phyloP scores from a whole-genome alignment of 192 early-diverging fungal species.

The Gigaspora rosea region DNA sequence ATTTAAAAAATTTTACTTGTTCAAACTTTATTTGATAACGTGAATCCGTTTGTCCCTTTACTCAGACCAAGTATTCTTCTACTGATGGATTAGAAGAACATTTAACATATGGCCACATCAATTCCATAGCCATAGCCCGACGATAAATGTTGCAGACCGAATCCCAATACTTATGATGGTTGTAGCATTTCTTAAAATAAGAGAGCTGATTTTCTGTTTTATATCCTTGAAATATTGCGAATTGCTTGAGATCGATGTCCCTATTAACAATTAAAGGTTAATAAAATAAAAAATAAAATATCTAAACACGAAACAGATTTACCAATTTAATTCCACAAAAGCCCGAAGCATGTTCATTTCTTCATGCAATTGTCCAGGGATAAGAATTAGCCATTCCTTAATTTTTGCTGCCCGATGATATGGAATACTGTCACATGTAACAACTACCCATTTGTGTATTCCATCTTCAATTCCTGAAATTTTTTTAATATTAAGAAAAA shows the following conservation, averaged over 20 bases:
- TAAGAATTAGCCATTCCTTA: too few species aligned
- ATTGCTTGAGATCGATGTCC: conserved; percentile 13
- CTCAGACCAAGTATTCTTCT: conserved; percentile 12
- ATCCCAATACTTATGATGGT: not conserved
- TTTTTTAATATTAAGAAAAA: conserved; percentile 12
- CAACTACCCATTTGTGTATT: too few species aligned
- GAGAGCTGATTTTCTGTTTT: conserved; percentile 2
- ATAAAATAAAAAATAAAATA: not conserved
- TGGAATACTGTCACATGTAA: too few species aligned
- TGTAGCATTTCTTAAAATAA: conserved; percentile 4
- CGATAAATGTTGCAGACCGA: not conserved
- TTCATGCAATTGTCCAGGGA: too few species aligned
- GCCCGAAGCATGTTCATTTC: too few species aligned
- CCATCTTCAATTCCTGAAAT: conserved; percentile 22
- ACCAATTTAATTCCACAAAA: too few species aligned
- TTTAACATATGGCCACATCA: not conserved
- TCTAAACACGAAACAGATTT: too few species aligned
- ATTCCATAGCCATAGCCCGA: not conserved
- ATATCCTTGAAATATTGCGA: conserved; percentile 4
- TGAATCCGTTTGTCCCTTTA: conserved; percentile 8
- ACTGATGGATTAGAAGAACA: conserved; percentile 14
- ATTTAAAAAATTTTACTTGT: not conserved
- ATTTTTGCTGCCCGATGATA: too few species aligned
- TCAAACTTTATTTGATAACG: conserved; percentile 22
- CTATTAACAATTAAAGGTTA: conserved; percentile 1